Percentiles rank a stretch among this genome's conserved stretches.
phyloP scores from a whole-genome alignment of 257 asterid genomes.

The Solanum sitiens region DNA sequence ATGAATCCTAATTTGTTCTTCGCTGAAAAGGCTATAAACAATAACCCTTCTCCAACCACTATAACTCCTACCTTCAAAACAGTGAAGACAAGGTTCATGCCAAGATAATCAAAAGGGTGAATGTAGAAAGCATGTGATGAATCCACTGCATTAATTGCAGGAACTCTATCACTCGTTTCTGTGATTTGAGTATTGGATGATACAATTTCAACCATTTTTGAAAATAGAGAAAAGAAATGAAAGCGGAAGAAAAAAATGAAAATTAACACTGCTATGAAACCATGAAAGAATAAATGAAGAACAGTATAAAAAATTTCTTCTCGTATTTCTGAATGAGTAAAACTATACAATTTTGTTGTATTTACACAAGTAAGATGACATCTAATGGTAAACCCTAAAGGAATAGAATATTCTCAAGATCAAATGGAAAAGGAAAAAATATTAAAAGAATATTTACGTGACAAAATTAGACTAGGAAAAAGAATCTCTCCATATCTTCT shows the following conservation, averaged over 20 bases:
- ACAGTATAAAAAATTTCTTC: not conserved
- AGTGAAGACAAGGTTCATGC: not conserved
- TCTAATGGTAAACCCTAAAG: no score
- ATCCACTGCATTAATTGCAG: not conserved
- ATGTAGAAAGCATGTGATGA: not conserved
- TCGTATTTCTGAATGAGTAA: not conserved
- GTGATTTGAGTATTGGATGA: not conserved
- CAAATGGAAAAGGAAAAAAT: no score
- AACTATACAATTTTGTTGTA: no score
- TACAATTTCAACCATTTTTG: no score
- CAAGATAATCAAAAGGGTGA: not conserved
- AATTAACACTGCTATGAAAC: no score
- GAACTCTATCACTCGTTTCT: not conserved
- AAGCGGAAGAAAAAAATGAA: no score
- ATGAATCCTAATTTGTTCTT: no score
- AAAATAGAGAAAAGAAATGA: no score
- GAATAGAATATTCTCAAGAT: no score
- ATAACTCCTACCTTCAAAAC: not conserved
- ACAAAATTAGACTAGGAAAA: not conserved
- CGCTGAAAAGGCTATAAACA: not conserved
- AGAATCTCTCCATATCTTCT: not conserved
- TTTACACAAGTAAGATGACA: no score
- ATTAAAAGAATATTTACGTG: not conserved
- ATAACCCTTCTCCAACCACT: not conserved
- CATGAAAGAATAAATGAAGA: not conserved